Percentiles rank a stretch among this genome's conserved stretches.
These are phyloP conservation scores for Saksenaea oblongispora DNA, from an alignment of 371 early-diverging fungal genomes.

Conservation along the genomic window DNA sequence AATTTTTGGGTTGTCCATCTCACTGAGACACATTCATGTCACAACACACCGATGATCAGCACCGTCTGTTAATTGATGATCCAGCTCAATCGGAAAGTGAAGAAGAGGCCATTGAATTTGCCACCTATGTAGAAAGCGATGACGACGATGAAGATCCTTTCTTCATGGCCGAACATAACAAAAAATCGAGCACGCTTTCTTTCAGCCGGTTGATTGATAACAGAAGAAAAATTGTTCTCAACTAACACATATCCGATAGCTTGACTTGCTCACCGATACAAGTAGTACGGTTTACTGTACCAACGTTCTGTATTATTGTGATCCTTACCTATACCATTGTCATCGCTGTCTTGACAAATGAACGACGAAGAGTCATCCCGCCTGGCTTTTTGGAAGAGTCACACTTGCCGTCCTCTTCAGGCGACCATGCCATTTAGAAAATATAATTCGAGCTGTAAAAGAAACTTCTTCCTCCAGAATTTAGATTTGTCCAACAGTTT, in stretches of 20 bases:
- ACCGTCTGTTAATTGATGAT: background rate
- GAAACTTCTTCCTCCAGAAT: too few relatives aligned
- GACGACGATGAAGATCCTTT: slow-evolving; percentile 60
- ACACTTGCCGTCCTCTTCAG: background rate
- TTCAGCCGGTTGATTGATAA: slow-evolving; percentile 33
- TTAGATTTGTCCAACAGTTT: too few relatives aligned
- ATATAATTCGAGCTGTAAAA: too few relatives aligned
- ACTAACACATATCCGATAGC: slow-evolving; percentile 11
- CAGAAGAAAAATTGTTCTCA: background rate
- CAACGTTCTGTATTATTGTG: slow-evolving; percentile 41
- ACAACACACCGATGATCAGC: background rate
- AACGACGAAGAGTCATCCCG: slow-evolving; percentile 19
- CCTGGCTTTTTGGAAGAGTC: background rate
- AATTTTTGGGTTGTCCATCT: background rate
- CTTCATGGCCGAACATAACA: slow-evolving; percentile 52
- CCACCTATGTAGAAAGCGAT: slow-evolving; percentile 54
- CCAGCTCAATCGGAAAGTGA: slow-evolving; percentile 31
- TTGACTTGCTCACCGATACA: slow-evolving; percentile 53
- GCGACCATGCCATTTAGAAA: background rate
- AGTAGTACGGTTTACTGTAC: slow-evolving; percentile 47
- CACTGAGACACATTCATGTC: background rate
- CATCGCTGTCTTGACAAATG: slow-evolving; percentile 40
- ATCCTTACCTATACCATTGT: slow-evolving; percentile 51
- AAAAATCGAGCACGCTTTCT: slow-evolving; percentile 50
- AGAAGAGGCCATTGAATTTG: slow-evolving; percentile 54